phyloP scores from a whole-genome alignment of 164 flowering plant species.

The Warburgia ugandensis region DNA sequence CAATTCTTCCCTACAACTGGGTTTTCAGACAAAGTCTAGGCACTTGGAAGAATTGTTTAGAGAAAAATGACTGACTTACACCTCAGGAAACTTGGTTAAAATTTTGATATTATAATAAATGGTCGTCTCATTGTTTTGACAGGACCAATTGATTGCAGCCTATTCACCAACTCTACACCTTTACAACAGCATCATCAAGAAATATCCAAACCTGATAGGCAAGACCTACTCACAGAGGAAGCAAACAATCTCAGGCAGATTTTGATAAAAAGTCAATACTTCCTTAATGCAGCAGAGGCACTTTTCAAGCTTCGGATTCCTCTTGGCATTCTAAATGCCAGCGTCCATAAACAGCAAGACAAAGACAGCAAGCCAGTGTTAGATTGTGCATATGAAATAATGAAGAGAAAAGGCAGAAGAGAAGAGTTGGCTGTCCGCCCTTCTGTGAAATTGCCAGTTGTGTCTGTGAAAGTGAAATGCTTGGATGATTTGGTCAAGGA shows the following conservation, averaged over 20 bases:
- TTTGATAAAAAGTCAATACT: slow-evolving; percentile 43
- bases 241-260: slow-evolving; percentile 63
- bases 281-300: slow-evolving; percentile 82
- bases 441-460: slow-evolving; percentile 15
- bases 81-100: too few species aligned
- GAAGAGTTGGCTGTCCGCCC: slow-evolving; percentile 45
- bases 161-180: slow-evolving; percentile 8
- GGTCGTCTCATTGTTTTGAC: too few species aligned
- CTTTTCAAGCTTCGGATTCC: slow-evolving; percentile 75
- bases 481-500: slow-evolving; percentile 65
- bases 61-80: too few species aligned
- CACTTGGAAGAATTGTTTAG: too few species aligned
- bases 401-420: slow-evolving; percentile 68
- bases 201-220: slow-evolving; percentile 8
- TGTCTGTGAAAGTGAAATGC: slow-evolving; percentile 22
- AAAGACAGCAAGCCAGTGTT: slow-evolving; percentile 36
- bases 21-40: too few species aligned
- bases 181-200: slow-evolving; percentile 14
- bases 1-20: too few species aligned
- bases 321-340: slow-evolving; percentile 31
- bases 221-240: slow-evolving; percentile 36
- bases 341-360: slow-evolving; percentile 20
- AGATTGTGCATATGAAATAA: slow-evolving; percentile 64
- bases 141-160: slow-evolving; percentile 20
- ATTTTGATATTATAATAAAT: too few species aligned